A percentile compares a stretch with the other conserved stretches of the same genome.
Evolutionary conservation across 2,329 filamentous ascomycete genomes (phyloP).

Genomic region (Monosporascus cannonballus): DNA sequence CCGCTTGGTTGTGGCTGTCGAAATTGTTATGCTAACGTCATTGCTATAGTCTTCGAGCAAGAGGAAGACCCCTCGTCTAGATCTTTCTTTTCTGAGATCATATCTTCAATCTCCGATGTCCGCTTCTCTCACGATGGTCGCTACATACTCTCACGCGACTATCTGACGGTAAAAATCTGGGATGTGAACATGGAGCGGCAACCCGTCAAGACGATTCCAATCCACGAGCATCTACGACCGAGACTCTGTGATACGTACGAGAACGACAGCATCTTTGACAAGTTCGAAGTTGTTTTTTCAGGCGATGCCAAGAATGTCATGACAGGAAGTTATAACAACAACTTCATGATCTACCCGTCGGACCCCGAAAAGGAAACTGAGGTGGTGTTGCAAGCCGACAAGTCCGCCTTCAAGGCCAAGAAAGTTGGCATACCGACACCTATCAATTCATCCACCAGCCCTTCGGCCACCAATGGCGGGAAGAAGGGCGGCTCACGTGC

Average conservation of each 20-base stretch:
- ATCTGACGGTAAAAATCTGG: constrained; percentile 99
- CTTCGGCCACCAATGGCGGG: constrained; percentile 61
- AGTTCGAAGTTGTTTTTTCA: constrained; percentile 98
- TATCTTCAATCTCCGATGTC: constrained; percentile 97
- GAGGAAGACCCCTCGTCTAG: constrained; percentile 95
- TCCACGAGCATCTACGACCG: constrained; percentile 93
- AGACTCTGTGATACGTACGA: constrained; percentile 97
- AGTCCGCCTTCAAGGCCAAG: constrained; percentile 99
- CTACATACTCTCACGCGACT: constrained; percentile 96
- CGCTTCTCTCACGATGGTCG: constrained; percentile 94
- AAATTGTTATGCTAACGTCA: constrained; percentile 14
- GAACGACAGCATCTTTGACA: constrained; percentile 99
- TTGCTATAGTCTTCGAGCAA: constrained; percentile 81
- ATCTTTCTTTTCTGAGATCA: constrained; percentile 99
- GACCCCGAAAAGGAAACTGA: constrained; percentile 95
- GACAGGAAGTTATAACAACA: constrained; percentile 99
- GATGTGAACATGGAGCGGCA: constrained; percentile 99
- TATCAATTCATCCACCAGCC: constrained; percentile 77
- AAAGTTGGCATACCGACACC: constrained; percentile 97
- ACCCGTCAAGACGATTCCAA: constrained; percentile 96
- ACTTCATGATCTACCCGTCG: constrained; percentile 99
- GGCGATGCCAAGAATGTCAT: constrained; percentile 98
- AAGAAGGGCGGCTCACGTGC: constrained; percentile 89
- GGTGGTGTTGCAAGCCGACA: constrained; percentile 94
- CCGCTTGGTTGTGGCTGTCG: too few relatives aligned